These are phyloP conservation scores for Trichoderma guizhouense DNA, from an alignment of 2,329 filamentous ascomycete species.

Conservation along the genomic window DNA sequence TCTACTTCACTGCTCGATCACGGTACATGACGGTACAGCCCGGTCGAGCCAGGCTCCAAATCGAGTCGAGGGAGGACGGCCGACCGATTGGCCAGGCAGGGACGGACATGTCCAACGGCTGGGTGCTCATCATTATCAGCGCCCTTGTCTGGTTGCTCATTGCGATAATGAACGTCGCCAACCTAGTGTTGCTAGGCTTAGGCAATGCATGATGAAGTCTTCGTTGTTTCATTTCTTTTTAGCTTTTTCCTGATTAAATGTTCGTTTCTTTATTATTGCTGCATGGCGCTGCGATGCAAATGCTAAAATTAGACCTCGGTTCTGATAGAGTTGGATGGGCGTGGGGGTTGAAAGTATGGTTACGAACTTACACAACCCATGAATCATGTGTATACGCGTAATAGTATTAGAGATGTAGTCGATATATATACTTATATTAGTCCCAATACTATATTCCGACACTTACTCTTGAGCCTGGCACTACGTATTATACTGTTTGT, in stretches of 20 bases:
- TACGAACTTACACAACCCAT: background rate
- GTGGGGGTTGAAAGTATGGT: background rate
- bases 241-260: background rate
- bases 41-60: slow-evolving; percentile 37
- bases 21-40: slow-evolving; percentile 73
- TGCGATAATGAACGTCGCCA: slow-evolving; percentile 73
- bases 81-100: slow-evolving; percentile 10
- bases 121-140: slow-evolving; percentile 55
- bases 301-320: background rate
- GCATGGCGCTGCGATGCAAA: background rate
- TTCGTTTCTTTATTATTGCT: background rate
- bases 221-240: background rate
- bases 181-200: slow-evolving; percentile 61
- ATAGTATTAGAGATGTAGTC: background rate
- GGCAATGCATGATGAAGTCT: slow-evolving; percentile 20
- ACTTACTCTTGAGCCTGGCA: background rate
- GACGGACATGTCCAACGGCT: slow-evolving; percentile 69
- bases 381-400: background rate
- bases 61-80: slow-evolving; percentile 24
- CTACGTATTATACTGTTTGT: background rate
- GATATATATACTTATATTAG: background rate
- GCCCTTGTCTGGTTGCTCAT: slow-evolving; percentile 70
- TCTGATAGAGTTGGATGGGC: background rate
- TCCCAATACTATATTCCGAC: background rate
- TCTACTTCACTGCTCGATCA: slow-evolving; percentile 78